Evolutionary conservation across 768 basidiomycete species (phyloP), one percentile per base, ranked within the genome.

Genomic region (Coprinellus micaceus): DNA sequence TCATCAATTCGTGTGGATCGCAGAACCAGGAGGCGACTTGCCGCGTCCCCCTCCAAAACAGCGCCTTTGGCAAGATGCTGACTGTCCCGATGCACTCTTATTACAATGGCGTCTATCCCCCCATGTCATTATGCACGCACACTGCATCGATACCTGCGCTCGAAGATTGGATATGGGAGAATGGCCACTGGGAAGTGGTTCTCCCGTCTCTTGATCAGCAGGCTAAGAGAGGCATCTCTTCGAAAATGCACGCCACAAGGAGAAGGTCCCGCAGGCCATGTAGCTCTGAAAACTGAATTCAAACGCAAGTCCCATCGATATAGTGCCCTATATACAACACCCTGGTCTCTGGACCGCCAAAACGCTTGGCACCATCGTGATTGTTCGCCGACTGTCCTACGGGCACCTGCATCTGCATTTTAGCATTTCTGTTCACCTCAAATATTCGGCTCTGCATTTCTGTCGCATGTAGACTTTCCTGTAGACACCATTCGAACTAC

Each of bases 121-220:
- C 79, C 4, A 71, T 75, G 65, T 50, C 19, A 17, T 54, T 17
- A 58, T 28, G 54, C 58, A 4, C 22, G 36, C 15, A n/a, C 15
- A 59, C 66, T 50, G 56, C 56, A 54, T 52, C 61, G 9, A 53
- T 64, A n/a, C 72, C 73, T 26, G 57, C 58, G 7, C 64, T 75
- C 0, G 66, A 74, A 11, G 62, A 70, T 7, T 83, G 82, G 82
- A 68, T 67, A 45, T 84, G 79, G 71, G 63, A 67, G 48, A 67
- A 75, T 56, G 84, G 83, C 4, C 83, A 80, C 61, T 84, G 83
- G 82, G 68, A 72, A 57, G 81, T 75, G 9, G 66, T 78, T 26
- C 56, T 83, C 50, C 80, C 80, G 7, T 70, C 70, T 6, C 64
- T 78, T 13, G 71, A 73, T 50, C 78, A 84, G 60, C 82, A 84